phyloP scores from a whole-genome alignment of 2,329 filamentous ascomycete species.

The Fusarium verrucosum region DNA sequence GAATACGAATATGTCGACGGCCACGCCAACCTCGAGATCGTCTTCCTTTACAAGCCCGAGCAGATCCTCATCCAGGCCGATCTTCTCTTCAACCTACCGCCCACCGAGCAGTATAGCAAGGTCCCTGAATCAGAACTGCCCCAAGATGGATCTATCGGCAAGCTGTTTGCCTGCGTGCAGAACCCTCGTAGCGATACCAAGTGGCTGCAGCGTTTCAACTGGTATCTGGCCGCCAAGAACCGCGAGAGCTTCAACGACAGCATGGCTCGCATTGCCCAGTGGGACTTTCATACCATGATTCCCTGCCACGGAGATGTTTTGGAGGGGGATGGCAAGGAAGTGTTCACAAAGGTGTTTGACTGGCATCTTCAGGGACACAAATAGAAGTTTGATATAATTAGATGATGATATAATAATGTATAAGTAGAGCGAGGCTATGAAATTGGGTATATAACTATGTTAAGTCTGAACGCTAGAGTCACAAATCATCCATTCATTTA shows the following conservation, averaged over 20 bases:
- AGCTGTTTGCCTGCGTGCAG: constrained; percentile 63
- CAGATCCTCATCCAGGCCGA: constrained; percentile 87
- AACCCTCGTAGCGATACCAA: constrained; percentile 71
- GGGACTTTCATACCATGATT: constrained; percentile 87
- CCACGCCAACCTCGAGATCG: constrained; percentile 86
- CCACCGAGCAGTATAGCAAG: constrained; percentile 86
- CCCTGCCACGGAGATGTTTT: constrained; percentile 95
- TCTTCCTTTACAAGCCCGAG: constrained; percentile 84
- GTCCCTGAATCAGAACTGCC: constrained; percentile 53
- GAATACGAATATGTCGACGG: constrained; percentile 83
- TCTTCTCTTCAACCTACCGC: constrained; percentile 89
- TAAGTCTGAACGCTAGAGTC: not conserved
- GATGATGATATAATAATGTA: not conserved
- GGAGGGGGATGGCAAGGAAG: constrained; percentile 74
- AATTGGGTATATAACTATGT: constrained; percentile 16
- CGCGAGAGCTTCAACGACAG: constrained; percentile 75
- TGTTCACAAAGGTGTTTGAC: constrained; percentile 80
- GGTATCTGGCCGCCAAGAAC: constrained; percentile 76
- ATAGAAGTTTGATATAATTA: not conserved
- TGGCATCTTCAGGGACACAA: constrained; percentile 74
- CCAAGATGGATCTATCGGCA: constrained; percentile 51
- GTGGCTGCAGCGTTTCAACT: constrained; percentile 82
- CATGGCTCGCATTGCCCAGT: constrained; percentile 72
- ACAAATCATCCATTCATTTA: constrained; percentile 8
- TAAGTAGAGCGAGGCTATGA: constrained; percentile 1